Evolutionary conservation across 441 rosid genomes (phyloP).

Genomic region (Mallotus japonicus): DNA sequence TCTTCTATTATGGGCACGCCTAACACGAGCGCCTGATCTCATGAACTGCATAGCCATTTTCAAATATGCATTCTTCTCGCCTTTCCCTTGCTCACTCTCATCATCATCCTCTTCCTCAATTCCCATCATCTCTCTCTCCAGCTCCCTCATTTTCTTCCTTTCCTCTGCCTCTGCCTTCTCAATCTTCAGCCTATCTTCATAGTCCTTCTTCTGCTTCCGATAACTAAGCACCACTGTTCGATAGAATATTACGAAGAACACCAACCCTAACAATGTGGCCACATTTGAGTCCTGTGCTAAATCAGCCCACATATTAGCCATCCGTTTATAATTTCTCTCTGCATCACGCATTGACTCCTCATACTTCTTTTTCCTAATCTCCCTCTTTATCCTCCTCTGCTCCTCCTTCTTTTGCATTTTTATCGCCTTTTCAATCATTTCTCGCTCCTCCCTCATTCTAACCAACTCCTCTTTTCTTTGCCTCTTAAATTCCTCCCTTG

Average conservation of each 20-base stretch:
- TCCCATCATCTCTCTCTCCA: conserved; percentile 80
- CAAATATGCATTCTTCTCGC: conserved; percentile 70
- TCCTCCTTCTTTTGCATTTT: conserved; percentile 61
- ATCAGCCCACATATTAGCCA: conserved; percentile 60
- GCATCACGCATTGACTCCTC: conserved; percentile 68
- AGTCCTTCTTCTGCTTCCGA: conserved; percentile 84
- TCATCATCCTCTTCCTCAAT: conserved; percentile 50
- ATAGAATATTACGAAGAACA: conserved; percentile 78
- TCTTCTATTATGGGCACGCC: conserved; percentile 61
- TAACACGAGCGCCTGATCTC: conserved; percentile 90
- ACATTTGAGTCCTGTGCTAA: conserved; percentile 69
- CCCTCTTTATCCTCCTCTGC: conserved; percentile 53
- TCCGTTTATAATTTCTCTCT: conserved; percentile 41
- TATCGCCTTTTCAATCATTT: conserved; percentile 60
- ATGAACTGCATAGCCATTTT: conserved; percentile 89
- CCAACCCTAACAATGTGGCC: conserved; percentile 61
- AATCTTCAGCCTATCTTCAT: conserved; percentile 86
- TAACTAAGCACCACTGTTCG: conserved; percentile 77
- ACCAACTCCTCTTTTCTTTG: conserved; percentile 53
- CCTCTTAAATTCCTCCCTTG: conserved; percentile 72
- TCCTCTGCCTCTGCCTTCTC: conserved; percentile 96
- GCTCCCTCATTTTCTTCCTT: conserved; percentile 75
- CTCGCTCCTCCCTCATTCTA: conserved; percentile 61
- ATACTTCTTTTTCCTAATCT: conserved; percentile 51
- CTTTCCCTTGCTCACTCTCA: conserved; percentile 56